Evolutionary conservation across 805 yeast species (phyloP), one percentile per base, ranked within the genome.

Genomic region (Hanseniaspora lindneri): DNA sequence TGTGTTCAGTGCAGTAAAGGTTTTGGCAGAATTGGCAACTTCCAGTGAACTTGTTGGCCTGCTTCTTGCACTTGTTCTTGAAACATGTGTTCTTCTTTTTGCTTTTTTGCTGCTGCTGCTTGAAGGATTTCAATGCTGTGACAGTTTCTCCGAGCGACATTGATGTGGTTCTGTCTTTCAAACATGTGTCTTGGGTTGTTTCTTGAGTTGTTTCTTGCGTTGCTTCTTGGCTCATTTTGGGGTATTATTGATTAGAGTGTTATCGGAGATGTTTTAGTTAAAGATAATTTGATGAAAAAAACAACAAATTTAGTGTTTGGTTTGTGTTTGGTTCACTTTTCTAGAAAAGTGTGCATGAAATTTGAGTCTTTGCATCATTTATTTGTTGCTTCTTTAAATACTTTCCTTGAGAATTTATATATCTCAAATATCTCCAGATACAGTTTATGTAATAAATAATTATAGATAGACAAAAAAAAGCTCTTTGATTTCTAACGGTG

Each of bases 1-100:
- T 74, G 66, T 86, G 96, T 58, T 82, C 81, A 28, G 89, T 80
- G 64, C 96, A 86, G 63, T 77, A 86, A 58, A 80, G 81, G 39
- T 94, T 94, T 41, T 76, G 75, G 63, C 96, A 86, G 60, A 79
- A 82, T 47, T 78, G 74, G 63, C 96, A 86, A 61, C 80, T 87
- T 41, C 96, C 96, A 39, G 84, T 75, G 43, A 75, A 73, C 21
- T 77, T 68, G 44, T 73, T 64, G 0, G 88, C 84, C 11, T 75
- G 67, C n/a, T 80, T 71, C 19, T 73, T 68, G 65, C 95, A 86
- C 25, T 67, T 58, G 28, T 63, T 64, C 62, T 76, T 77, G 20
- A 79, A 66, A 62, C 78, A 74, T 21, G 70, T 61, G 54, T 69
- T 68, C 61, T 69, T 65, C 61, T 65, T 67, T 53, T 59, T 60